These are phyloP conservation scores for Lolium perenne DNA, from an alignment of 176 grass and related monocot species.

Conservation along the genomic window DNA sequence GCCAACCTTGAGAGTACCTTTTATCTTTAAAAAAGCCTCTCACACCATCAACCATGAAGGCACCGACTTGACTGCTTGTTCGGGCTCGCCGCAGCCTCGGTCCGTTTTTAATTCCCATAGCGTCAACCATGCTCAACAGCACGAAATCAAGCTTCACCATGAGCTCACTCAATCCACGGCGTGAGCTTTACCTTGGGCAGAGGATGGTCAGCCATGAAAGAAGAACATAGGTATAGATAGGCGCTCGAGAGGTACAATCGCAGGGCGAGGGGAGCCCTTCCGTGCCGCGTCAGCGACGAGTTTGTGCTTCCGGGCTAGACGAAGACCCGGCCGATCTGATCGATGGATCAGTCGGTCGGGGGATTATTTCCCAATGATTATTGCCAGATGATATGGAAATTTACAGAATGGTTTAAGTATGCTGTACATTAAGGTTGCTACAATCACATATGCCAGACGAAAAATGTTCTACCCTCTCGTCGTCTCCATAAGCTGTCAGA, in stretches of 20 bases:
- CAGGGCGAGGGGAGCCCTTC: neutral
- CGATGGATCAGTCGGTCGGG: neutral
- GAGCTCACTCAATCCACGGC: too few relatives aligned
- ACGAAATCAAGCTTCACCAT: too few relatives aligned
- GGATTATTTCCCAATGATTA: neutral
- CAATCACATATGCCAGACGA: slow-evolving; percentile 19
- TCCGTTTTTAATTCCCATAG: too few relatives aligned
- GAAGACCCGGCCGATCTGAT: neutral
- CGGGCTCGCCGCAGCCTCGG: too few relatives aligned
- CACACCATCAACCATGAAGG: too few relatives aligned
- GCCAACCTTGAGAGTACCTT: too few relatives aligned
- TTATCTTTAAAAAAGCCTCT: too few relatives aligned
- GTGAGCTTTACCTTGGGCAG: too few relatives aligned
- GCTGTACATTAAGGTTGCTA: neutral
- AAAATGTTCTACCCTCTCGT: slow-evolving; percentile 1
- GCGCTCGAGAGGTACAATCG: neutral
- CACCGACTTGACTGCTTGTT: too few relatives aligned
- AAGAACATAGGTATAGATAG: neutral
- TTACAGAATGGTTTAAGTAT: slow-evolving; percentile 16
- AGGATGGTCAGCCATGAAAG: neutral
- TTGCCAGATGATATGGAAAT: slow-evolving; percentile 12
- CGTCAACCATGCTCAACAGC: too few relatives aligned
- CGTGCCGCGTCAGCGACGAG: neutral
- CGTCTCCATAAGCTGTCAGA: neutral
- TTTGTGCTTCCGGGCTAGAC: neutral